phyloP scores from a whole-genome alignment of 768 basidiomycete genomes.

The Mycena galopus region DNA sequence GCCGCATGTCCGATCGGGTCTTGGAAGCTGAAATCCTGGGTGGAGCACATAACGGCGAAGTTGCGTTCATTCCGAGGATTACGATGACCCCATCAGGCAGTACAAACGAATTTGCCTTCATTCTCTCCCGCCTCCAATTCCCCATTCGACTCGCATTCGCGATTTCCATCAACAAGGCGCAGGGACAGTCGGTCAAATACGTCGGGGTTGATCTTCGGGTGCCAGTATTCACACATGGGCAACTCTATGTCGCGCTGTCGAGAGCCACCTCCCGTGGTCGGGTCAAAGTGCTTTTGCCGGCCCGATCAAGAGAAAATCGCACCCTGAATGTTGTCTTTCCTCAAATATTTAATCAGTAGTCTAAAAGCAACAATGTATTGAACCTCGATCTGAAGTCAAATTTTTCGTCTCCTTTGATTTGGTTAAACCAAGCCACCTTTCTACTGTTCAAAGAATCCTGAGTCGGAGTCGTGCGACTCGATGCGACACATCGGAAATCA shows the following conservation, averaged over 20 bases:
- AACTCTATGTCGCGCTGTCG: background rate
- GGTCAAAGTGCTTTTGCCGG: background rate
- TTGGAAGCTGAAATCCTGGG: background rate
- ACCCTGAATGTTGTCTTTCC: no score
- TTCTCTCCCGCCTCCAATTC: background rate
- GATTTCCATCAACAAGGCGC: slow-evolving; percentile 8
- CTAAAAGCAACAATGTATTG: no score
- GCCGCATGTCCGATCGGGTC: background rate
- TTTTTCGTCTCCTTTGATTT: no score
- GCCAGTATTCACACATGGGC: slow-evolving; percentile 1
- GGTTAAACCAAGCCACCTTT: no score
- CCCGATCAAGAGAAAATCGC: no score
- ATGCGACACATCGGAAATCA: no score
- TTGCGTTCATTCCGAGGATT: slow-evolving; percentile 1
- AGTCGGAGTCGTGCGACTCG: no score
- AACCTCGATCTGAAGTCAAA: no score
- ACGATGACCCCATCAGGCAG: background rate
- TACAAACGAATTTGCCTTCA: background rate
- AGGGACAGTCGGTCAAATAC: slow-evolving; percentile 4
- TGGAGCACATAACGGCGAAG: background rate
- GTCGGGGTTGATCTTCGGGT: slow-evolving; percentile 3
- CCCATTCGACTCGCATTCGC: slow-evolving; percentile 6
- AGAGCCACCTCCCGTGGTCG: background rate
- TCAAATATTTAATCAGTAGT: no score
- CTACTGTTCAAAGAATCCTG: no score